Evolutionary conservation across 2,329 filamentous ascomycete genomes (phyloP).

Genomic region (Ceratocystiopsis brevicomis): DNA sequence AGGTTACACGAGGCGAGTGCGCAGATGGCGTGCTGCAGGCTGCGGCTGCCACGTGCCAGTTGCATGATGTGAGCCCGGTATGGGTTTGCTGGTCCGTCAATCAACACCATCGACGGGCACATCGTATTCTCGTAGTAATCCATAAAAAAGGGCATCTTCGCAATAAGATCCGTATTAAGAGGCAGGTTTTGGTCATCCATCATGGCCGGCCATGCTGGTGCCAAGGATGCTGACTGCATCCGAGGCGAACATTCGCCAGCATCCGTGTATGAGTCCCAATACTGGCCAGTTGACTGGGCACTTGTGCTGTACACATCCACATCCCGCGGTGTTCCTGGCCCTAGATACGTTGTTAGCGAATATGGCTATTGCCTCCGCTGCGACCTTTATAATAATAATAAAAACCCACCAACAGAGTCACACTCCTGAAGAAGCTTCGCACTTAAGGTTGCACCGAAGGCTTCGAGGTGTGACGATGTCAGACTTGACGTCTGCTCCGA

Average conservation of each 20-base stretch:
- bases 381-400: constrained; percentile 10
- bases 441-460: constrained; percentile 35
- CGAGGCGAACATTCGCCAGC: constrained; percentile 27
- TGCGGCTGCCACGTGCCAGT: constrained; percentile 58
- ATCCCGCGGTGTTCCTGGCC: constrained; percentile 20
- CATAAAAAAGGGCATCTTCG: constrained; percentile 73
- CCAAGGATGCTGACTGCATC: constrained; percentile 16
- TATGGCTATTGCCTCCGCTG: neutral
- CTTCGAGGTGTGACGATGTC: constrained; percentile 34
- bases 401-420: constrained; percentile 35
- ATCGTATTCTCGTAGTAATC: constrained; percentile 89
- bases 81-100: constrained; percentile 71
- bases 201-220: constrained; percentile 22
- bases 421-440: constrained; percentile 35
- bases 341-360: neutral
- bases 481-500: constrained; percentile 43
- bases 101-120: constrained; percentile 77
- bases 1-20: constrained; percentile 78
- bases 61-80: constrained; percentile 68
- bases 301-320: constrained; percentile 32
- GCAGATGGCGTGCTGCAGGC: constrained; percentile 82
- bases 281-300: constrained; percentile 26
- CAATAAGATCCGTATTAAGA: constrained; percentile 44
- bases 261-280: constrained; percentile 29
- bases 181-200: constrained; percentile 25